Percentiles rank a stretch among this genome's conserved stretches.
These are phyloP conservation scores for Taiozyma onychis DNA, from an alignment of 1,139 yeast genomes.

Conservation along the genomic window DNA sequence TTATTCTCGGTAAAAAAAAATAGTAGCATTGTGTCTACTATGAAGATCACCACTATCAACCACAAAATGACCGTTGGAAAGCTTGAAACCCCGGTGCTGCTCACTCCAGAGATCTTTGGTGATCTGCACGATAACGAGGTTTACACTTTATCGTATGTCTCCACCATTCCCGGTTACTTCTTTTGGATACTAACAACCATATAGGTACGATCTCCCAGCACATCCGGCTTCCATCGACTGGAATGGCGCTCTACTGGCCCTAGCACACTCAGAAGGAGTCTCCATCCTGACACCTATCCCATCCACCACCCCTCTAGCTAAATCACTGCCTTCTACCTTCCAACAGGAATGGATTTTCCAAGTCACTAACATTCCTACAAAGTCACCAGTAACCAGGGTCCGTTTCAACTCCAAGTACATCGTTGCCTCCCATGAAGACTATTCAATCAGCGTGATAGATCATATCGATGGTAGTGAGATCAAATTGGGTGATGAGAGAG, in stretches of 20 bases:
- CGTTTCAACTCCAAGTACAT: conserved; percentile 20
- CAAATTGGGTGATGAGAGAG: conserved; percentile 12
- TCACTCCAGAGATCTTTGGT: conserved; percentile 20
- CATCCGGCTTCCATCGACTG: conserved; percentile 17
- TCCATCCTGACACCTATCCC: conserved; percentile 21
- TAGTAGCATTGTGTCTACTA: too few species aligned
- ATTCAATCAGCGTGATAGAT: conserved; percentile 15
- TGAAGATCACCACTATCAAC: not conserved
- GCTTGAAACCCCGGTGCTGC: conserved; percentile 14
- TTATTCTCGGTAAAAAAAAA: not conserved
- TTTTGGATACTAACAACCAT: not conserved
- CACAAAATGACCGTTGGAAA: not conserved
- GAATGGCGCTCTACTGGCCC: conserved; percentile 19
- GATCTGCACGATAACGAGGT: conserved; percentile 16
- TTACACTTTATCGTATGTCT: conserved; percentile 16
- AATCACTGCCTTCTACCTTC: conserved; percentile 16
- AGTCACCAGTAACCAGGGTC: conserved; percentile 9
- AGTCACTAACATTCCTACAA: conserved; percentile 6
- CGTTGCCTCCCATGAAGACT: conserved; percentile 14
- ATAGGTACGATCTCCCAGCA: conserved; percentile 17
- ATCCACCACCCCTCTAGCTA: conserved; percentile 15
- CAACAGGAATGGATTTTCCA: conserved; percentile 24
- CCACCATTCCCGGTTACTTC: not conserved
- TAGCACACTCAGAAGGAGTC: conserved; percentile 17
- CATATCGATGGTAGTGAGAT: conserved; percentile 16